Conservation (phyloP, 306 rosid genomes). For the Morella rubra region DNA sequence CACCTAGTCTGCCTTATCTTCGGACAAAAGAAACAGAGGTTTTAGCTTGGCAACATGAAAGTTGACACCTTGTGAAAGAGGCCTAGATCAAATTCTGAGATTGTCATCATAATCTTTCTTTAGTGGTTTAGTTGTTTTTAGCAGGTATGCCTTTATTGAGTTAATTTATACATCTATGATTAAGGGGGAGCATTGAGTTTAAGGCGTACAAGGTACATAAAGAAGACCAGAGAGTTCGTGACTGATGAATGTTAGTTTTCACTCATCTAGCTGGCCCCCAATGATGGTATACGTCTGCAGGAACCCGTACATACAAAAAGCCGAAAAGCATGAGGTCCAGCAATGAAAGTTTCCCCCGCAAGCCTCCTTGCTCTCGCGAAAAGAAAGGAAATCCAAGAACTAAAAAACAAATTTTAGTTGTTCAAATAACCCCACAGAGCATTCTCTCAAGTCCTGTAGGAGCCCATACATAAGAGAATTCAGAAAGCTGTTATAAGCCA, state of each 20-base stretch:
- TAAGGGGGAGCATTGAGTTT: no score
- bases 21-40: neutral
- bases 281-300: constrained; percentile 10
- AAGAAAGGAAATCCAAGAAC: constrained; percentile 1
- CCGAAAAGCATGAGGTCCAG: constrained; percentile 24
- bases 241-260: no score
- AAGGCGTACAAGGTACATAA: no score
- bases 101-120: neutral
- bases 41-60: no score
- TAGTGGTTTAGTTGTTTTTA: neutral
- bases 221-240: no score
- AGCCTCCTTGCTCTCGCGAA: constrained; percentile 3
- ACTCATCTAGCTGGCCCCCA: constrained; percentile 25
- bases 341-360: constrained; percentile 29
- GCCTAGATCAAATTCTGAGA: neutral
- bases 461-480: neutral
- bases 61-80: no score
- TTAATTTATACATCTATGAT: no score
- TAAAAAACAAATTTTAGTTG: constrained; percentile 18
- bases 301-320: constrained; percentile 35
- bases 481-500: no score
- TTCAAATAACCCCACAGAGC: neutral
- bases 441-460: neutral
- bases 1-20: constrained; percentile 35
- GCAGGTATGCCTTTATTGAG: no score